Evolutionary conservation across 2,329 filamentous ascomycete genomes (phyloP), one percentile per base, ranked within the genome.

Genomic region (Fusarium stilboides): DNA sequence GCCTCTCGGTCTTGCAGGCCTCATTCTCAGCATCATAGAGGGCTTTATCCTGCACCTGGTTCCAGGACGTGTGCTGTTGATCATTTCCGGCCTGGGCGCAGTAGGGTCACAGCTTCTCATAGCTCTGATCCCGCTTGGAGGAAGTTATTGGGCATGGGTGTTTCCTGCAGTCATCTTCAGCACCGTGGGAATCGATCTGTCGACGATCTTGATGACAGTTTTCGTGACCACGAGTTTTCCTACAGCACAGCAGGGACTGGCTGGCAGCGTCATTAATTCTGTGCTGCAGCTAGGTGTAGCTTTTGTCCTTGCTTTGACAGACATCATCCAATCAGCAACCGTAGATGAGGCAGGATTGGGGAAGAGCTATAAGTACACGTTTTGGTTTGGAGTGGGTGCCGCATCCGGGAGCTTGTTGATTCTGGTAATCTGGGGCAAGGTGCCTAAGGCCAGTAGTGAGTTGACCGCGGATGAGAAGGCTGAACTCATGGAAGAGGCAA

Each of bases 141-240:
- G 28, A 26, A 44, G 37, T 12, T 57, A 57, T 6, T 57, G 55
- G 55, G 55, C 45, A 15, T 57, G 55, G 55, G 34, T 57, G 12
- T n/a, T 57, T 13, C 55, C 55, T 8, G 45, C 55, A 13, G 28
- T 57, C 33, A 22, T 57, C 22, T 31, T 26, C 2, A 39, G 31
- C 5, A 57, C 55, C 8, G 14, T 57, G n/a, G 55, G 55, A 10
- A 57, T 57, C 17, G 45, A 57, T 20, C 36, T 57, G 4, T 31
- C 55, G 17, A 40, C 37, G 20, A 57, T 36, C 15, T 34, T 57
- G 10, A 57, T 34, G 2, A 57, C 36, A 10, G 55, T 57, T 8
- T 57, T 57, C 12, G 28, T 57, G 3, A 57, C 55, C 8, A 57
- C 55, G 17, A 52, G 28, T 34, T 26, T 57, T 28, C 55, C 55